These are phyloP conservation scores for Leersia perrieri DNA, from an alignment of 176 grass and related monocot genomes.

Conservation along the genomic window DNA sequence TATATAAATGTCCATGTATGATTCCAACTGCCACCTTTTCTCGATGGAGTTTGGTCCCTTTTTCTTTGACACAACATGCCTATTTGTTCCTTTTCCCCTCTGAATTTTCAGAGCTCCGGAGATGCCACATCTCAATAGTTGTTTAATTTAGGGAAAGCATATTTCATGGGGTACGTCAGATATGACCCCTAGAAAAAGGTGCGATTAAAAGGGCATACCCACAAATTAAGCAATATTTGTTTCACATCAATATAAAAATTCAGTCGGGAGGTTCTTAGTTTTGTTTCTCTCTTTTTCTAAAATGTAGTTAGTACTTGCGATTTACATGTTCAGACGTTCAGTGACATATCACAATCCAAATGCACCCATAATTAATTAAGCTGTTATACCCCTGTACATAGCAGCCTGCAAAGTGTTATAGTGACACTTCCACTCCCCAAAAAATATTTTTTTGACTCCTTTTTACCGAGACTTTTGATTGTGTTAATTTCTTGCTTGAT, in stretches of 20 bases:
- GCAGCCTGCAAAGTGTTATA: conserved; percentile 36
- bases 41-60: not conserved
- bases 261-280: not conserved
- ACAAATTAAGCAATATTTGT: not conserved
- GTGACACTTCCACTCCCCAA: conserved; percentile 33
- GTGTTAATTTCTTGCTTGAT: conserved; percentile 30
- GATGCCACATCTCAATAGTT: not conserved
- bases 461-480: conserved; percentile 39
- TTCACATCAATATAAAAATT: not conserved
- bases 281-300: not conserved
- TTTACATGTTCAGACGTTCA: conserved; percentile 2
- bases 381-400: not conserved
- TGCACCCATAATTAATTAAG: not conserved
- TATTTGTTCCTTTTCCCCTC: not conserved
- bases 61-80: not conserved
- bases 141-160: conserved; percentile 14
- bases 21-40: not conserved
- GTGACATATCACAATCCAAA: conserved; percentile 38
- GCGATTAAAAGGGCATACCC: not conserved
- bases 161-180: conserved; percentile 15
- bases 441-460: conserved; percentile 36
- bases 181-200: not conserved
- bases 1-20: not conserved
- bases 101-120: not conserved
- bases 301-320: not conserved